Base-by-base conservation (phyloP, 306 rosid species). In the Pyrus bretschneideri region DNA sequence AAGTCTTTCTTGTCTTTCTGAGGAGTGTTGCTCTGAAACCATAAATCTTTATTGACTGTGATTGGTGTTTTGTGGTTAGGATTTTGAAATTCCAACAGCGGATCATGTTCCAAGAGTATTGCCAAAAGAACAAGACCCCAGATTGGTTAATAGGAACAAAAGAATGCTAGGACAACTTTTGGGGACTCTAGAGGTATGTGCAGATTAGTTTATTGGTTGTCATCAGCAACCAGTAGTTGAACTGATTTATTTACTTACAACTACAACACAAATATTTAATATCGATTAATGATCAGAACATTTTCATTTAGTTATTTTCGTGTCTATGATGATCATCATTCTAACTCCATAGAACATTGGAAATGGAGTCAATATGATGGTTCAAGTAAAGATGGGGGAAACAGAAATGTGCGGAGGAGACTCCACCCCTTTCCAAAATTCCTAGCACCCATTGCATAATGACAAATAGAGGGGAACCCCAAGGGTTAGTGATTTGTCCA, bases 141-240 rank as follows among this genome's bases (percentile, higher is more conserved):
- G 90, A 78, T 79, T 94, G 90, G 95, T 94, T 81, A 92, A 85
- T 83, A 86, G 98, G 89, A 94, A 94, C 66, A 94, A 69, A 76
- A 90, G 98, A 86, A 92, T 94, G 98, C 82, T 94, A 79, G 98
- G 98, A 52, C 97, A 92, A 86, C 96, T 94, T 83, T 76, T 92
- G 86, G 98, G 98, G 42, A 94, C 97, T 70, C 76, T 94, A 69
- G 98, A 94, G 98, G 98, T 92, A 85, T 59, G 76, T 69, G 45
- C 63, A 25, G 52, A 57, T 22, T 45, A 10, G n/a, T 76, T 72
- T 44, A 65, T 79, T 75, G 70, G 40, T 73, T 42, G 8, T 73
- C 12, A 42, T 38, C 27, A 23, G 27, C 49, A 59, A 1, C 51
- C 6, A 42, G 58, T 75, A 10, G 3, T 29, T 22, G 11, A 73